Evolutionary conservation across 129 eudicot genomes (phyloP).

Genomic region (Flaveria bidentis): DNA sequence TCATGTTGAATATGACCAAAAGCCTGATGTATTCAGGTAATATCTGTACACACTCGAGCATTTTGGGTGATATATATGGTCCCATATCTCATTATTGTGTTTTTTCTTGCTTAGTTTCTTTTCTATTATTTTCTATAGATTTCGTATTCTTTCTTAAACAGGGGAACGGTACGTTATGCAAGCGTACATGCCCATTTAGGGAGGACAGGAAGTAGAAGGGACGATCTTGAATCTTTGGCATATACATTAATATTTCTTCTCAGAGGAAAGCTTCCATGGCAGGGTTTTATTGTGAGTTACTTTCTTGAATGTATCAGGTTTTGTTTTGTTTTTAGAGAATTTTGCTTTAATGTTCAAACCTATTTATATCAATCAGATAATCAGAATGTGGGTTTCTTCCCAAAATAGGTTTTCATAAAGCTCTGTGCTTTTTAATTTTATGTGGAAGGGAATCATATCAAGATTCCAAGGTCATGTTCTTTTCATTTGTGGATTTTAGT

Average conservation of each 20-base stretch:
- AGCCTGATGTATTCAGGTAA: slow-evolving; percentile 92
- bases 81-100: not conserved
- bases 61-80: slow-evolving; percentile 6
- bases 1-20: slow-evolving; percentile 89
- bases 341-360: not conserved
- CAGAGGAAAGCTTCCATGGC: too few relatives aligned
- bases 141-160: not conserved
- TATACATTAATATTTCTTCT: too few relatives aligned
- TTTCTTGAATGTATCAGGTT: not conserved
- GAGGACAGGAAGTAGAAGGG: too few relatives aligned
- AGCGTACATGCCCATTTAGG: too few relatives aligned
- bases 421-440: not conserved
- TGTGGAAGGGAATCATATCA: slow-evolving; percentile 8
- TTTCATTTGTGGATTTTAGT: not conserved
- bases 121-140: not conserved
- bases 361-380: not conserved
- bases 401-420: not conserved
- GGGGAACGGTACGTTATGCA: too few relatives aligned
- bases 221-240: too few relatives aligned
- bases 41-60: not conserved
- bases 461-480: not conserved
- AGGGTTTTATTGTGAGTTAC: too few relatives aligned
- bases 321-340: not conserved
- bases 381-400: slow-evolving; percentile 2
- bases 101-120: slow-evolving; percentile 6